A percentile compares a stretch with the other conserved stretches of the same genome.
Conservation (phyloP, 768 basidiomycete species). For the Lanmaoa rubissima region DNA sequence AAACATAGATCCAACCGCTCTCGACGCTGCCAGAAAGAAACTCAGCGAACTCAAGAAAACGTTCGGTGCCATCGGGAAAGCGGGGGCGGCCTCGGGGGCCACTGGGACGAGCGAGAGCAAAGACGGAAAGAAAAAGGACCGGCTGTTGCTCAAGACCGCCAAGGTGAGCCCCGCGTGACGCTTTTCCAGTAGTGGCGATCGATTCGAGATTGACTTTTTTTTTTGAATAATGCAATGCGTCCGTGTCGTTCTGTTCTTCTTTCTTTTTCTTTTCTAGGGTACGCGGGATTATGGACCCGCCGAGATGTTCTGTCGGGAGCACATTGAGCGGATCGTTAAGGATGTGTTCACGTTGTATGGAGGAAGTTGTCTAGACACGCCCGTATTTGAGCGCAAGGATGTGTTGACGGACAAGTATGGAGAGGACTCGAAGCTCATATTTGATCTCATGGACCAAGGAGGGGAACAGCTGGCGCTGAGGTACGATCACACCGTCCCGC, state of each 20-base stretch:
- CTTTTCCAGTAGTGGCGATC: slow-evolving; percentile 6
- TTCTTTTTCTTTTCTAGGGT: slow-evolving; percentile 50
- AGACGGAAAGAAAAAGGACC: slow-evolving; percentile 61
- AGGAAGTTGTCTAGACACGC: slow-evolving; percentile 91
- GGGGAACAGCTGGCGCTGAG: slow-evolving; percentile 93
- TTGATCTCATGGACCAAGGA: slow-evolving; percentile 96
- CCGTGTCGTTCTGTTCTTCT: no score
- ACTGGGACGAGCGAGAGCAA: slow-evolving; percentile 39
- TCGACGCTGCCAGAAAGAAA: slow-evolving; percentile 67
- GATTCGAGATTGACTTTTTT: slow-evolving; percentile 4
- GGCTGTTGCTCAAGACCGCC: slow-evolving; percentile 85
- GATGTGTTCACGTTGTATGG: slow-evolving; percentile 87
- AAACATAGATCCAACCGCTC: slow-evolving; percentile 45
- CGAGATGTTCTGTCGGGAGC: slow-evolving; percentile 89
- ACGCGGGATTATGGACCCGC: slow-evolving; percentile 92
- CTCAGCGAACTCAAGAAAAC: slow-evolving; percentile 67
- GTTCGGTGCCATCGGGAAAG: slow-evolving; percentile 41
- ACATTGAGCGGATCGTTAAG: slow-evolving; percentile 86
- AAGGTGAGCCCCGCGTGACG: slow-evolving; percentile 57
- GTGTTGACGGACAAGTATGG: slow-evolving; percentile 96
- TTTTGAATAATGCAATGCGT: background rate
- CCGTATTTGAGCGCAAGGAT: slow-evolving; percentile 97
- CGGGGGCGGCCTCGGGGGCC: slow-evolving; percentile 28
- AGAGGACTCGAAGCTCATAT: slow-evolving; percentile 96
- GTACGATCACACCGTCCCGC: slow-evolving; percentile 96